Evolutionary conservation across 305 asterid genomes (phyloP), one percentile per base, ranked within the genome.

Genomic region (Salvia sclarea): DNA sequence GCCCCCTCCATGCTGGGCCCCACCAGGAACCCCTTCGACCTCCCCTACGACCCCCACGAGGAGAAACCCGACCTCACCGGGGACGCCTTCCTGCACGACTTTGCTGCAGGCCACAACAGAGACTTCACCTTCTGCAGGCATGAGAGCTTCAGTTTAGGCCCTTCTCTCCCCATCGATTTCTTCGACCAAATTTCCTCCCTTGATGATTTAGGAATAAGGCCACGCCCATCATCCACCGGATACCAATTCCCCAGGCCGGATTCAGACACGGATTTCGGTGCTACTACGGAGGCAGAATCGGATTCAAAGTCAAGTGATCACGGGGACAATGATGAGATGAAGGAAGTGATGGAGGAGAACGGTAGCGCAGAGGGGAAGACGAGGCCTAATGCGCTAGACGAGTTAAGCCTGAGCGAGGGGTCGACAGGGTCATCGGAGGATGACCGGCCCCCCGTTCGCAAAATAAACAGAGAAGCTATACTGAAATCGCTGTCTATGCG

Each of bases 21-120:
- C 2, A 82, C 69, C 79, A 80, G 80, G 54, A 92, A 91, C 68
- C 98, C 99, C 0, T 95, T 91, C 45, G 97, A 95, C 68, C 82
- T 95, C 18, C 99, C 99, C 2, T 95, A 95, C 25, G 99, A 95
- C 38, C 96, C 96, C 0, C 92, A 81, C 13, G 99, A 95, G 79
- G 98, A 95, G 66, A 95, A 84, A 55, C 97, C 88, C 0, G 80
- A 78, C 72, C 89, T 95, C 13, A 84, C 94, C 3, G 96, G 88
- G 25, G 98, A 90, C 12, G 83, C 86, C 65, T 91, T 89, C 62
- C 75, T 79, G 8, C 89, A 83, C 30, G 98, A 95, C 76, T 88
- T 95, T 70, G 71, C 82, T 68, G 37, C 53, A 4, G 70, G 76
- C 44, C 66, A 33, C 6, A 16, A 2, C 22, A 85, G 80, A 76